These are phyloP conservation scores for Phlebiopsis gigantea DNA, from an alignment of 768 basidiomycete genomes.

Conservation along the genomic window DNA sequence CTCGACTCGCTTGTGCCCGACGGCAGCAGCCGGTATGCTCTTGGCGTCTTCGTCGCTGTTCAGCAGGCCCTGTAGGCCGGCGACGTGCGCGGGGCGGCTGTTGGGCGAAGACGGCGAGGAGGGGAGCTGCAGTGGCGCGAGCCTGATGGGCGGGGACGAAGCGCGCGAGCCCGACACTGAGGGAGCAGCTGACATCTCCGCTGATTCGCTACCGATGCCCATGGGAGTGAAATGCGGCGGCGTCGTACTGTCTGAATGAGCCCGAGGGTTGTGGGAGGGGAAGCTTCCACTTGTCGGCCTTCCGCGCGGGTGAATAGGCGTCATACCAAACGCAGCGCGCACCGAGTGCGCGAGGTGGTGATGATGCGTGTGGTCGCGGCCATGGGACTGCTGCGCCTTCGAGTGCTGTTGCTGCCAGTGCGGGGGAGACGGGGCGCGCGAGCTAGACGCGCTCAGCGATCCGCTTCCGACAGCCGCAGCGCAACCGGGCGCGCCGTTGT, in stretches of 20 bases:
- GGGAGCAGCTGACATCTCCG: conserved; percentile 13
- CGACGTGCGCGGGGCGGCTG: conserved; percentile 3
- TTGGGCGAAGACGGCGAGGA: conserved; percentile 21
- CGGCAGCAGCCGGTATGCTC: neutral
- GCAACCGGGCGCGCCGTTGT: conserved; percentile 6
- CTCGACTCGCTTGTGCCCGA: conserved; percentile 16
- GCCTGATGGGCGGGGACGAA: conserved; percentile 64
- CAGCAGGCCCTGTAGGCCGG: conserved; percentile 11
- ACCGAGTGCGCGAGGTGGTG: conserved; percentile 80
- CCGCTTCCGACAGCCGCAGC: conserved; percentile 22
- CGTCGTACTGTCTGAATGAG: conserved; percentile 19
- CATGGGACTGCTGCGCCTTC: conserved; percentile 2
- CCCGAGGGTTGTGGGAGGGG: conserved; percentile 21
- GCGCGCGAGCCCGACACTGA: conserved; percentile 53
- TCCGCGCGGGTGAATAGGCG: conserved; percentile 56
- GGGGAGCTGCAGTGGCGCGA: conserved; percentile 60
- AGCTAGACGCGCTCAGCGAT: conserved; percentile 44
- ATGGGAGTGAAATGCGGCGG: conserved; percentile 19
- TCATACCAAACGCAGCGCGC: conserved; percentile 88
- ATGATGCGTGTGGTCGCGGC: conserved; percentile 31
- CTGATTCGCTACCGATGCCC: conserved; percentile 5
- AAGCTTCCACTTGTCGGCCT: conserved; percentile 25
- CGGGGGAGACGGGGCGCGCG: conserved; percentile 57
- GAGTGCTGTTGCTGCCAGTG: conserved; percentile 26
- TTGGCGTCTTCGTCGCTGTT: neutral